Evolutionary conservation across 2,329 filamentous ascomycete species (phyloP), one percentile per base, ranked within the genome.

Genomic region (Massarina eburnea): DNA sequence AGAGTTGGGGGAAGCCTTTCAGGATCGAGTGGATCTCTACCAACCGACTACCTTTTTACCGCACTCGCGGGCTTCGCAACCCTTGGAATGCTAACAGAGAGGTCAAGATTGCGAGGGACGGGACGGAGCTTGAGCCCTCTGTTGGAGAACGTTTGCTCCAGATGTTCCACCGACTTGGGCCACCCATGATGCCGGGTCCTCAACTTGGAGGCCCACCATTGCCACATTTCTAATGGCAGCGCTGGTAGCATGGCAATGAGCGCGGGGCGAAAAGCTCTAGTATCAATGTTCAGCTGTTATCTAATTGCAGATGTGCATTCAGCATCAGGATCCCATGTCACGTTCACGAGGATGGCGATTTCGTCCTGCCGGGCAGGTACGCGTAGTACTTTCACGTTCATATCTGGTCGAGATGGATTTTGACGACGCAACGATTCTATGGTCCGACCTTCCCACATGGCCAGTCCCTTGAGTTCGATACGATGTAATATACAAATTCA

Each of bases 61-160:
- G 88, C 34, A 95, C 91, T 0, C 78, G 91, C 52, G 91, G 92
- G 0, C 72, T 97, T 44, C 82, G 91, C 26, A 97, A 97, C 65
- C 88, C 90, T 0, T 96, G 91, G 89, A 97, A 97, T 68, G 88
- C 89, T 4, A 96, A 96, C 62, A 79, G 92, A 41, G 92, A 97
- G 65, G 89, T 97, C 51, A 97, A 97, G 71, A 96, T 97, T 64
- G 92, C 92, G 19, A 81, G 92, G 59, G 92, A 97, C 61, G 92
- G 92, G 2, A 97, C 92, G 0, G 92, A 97, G 68, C 76, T 97
- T 42, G 92, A 97, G 70, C 88, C 91, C 21, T 81, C 78, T 22
- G 81, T 95, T 34, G 92, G 91, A 4, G 82, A 83, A 58, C 83
- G 83, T 58, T 74, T 97, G 43, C 77, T 95, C 51, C 83, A 84